Base-by-base conservation (phyloP, 345 rosid species). In the Pelargonium nanum region DNA sequence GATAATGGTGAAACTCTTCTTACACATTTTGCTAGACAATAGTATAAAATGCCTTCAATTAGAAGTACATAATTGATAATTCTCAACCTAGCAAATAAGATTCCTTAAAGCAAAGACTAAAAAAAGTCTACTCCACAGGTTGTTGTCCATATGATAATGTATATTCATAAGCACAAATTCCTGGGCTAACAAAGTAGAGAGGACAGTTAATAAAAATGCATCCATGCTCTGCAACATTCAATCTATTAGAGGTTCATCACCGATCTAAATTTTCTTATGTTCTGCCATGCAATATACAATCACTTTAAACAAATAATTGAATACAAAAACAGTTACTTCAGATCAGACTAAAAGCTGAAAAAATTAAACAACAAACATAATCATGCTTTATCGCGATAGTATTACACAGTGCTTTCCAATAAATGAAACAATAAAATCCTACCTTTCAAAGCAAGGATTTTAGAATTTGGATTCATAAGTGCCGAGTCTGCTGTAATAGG, bases 401-500 rank as follows among this genome's bases (percentile, higher is more conserved):
- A 17, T 40, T 0, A 45, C 26, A 15, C 24, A 23, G 3, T 26
- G n/a, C n/a, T 6, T 21, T 26, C 1, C 28, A 63, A 20, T 24
- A 26, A 32, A 12, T 24, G 20, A 23, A 63, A 25, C 2, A 23
- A 54, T 28, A 28, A 28, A 56, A 57, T n/a, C 57, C 40, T 51
- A 73, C 78, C 80, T 68, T 79, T 79, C 48, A 79, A 72, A 0
- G 78, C 83, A 1, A 70, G 81, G 66, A 78, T 73, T 68, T 74
- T 78, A 51, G 85, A 70, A 60, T 78, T 74, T 0, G 80, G 85
- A 65, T 87, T 85, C 97, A 85, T 85, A 20, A 83, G 78, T 19
- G 92, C 90, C 10, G 95, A 89, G 53, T 87, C 87, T 6, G 95
- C 97, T 26, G 90, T 90, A 58, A 90, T 87, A 59, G 92, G 92